Base-by-base conservation (phyloP, 148 eudicot genomes). In the Persicaria maculosa region DNA sequence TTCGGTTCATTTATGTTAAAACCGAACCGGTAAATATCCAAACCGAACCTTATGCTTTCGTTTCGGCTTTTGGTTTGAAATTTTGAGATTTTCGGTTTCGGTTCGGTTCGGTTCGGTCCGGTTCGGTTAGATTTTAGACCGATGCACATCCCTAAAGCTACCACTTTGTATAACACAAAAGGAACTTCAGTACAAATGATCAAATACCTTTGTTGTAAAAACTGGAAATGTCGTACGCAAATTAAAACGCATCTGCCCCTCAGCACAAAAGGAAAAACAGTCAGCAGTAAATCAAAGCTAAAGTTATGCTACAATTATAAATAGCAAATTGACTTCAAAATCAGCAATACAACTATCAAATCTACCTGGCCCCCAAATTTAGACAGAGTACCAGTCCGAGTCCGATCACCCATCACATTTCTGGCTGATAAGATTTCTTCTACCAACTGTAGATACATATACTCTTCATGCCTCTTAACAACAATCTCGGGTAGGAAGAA, bases 311-410 rank as follows among this genome's bases (percentile, higher is more conserved):
- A 14, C 6, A 62, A 9, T 10, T 31, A 9, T 62, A 62, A 5
- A 62, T 58, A 44, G 31, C 6, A 25, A 65, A 15, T 65, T 36
- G 45, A 65, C 8, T 65, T 65, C 17, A 0, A 14, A 52, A 71
- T 71, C 52, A 71, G 36, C 73, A 69, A 45, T 47, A 22, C 52
- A 71, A 11, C 72, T 44, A 4, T 9, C 5, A 0, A 14, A 40
- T 2, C n/a, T 83, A 95, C 99, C 99, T 95, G 99, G 76, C 94
- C 90, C 78, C 97, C 99, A 81, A 95, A 95, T 79, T 85, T 86
- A 4, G 99, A 95, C 22, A 87, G 74, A 40, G 97, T 95, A 22
- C 99, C 97, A 68, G 97, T 90, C 59, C 22, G 22, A 22, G 22
- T 22, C 22, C 22, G 22, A 22, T 22, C 22, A 22, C 22, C 22